These are phyloP conservation scores for Arthroderma sp. DNA, from an alignment of 2,329 filamentous ascomycete genomes.

Conservation along the genomic window DNA sequence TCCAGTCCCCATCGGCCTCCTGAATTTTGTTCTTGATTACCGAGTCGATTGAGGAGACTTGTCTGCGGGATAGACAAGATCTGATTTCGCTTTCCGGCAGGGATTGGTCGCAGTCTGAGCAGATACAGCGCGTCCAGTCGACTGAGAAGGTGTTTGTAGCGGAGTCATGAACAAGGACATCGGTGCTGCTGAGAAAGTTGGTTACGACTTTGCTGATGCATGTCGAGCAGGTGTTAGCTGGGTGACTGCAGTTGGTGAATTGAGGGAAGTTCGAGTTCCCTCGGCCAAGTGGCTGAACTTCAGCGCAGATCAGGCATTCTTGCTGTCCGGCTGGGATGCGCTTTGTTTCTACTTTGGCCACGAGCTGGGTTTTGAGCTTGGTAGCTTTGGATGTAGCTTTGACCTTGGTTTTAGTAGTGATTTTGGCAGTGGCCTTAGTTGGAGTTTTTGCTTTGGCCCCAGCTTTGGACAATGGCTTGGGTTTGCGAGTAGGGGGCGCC, in stretches of 20 bases:
- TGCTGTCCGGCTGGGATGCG: background rate
- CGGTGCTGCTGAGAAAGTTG: slow-evolving; percentile 1
- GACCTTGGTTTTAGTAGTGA: too few relatives aligned
- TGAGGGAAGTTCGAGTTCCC: slow-evolving; percentile 6
- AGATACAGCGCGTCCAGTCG: slow-evolving; percentile 6
- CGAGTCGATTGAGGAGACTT: background rate
- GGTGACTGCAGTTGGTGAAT: slow-evolving; percentile 5
- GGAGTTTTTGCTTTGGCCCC: too few relatives aligned
- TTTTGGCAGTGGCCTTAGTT: too few relatives aligned
- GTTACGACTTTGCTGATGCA: slow-evolving; percentile 6
- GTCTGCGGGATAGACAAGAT: slow-evolving; percentile 2
- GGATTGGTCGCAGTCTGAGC: slow-evolving; percentile 3
- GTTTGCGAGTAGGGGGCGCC: too few relatives aligned
- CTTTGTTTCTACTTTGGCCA: too few relatives aligned
- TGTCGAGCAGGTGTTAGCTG: slow-evolving; percentile 3
- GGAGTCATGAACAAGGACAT: background rate
- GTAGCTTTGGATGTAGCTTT: too few relatives aligned
- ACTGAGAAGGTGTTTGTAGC: background rate
- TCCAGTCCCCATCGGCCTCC: slow-evolving; percentile 4
- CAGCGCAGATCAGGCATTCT: slow-evolving; percentile 8
- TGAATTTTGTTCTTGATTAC: background rate
- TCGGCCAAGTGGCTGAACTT: slow-evolving; percentile 2
- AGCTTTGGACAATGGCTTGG: too few relatives aligned
- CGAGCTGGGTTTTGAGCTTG: too few relatives aligned
- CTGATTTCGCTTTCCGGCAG: slow-evolving; percentile 2